Conservation (phyloP, 176 grass and related monocot genomes). For the Miscanthus lutarioriparius region DNA sequence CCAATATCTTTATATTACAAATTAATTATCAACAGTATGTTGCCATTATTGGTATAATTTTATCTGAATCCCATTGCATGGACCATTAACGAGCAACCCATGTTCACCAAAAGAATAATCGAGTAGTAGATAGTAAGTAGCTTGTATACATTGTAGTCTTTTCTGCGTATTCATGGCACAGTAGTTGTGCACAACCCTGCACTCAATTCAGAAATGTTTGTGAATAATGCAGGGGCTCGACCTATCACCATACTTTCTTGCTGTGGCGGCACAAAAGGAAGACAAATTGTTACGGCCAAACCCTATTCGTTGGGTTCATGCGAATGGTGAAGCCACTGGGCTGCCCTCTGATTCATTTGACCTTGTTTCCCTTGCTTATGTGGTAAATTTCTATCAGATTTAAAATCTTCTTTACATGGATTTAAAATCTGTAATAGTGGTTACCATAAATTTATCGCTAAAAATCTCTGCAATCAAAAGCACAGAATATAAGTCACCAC, state of each 20-base stretch:
- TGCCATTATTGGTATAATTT: background rate
- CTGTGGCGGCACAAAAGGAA: constrained; percentile 51
- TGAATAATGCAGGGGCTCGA: background rate
- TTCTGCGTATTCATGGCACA: background rate
- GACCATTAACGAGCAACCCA: background rate
- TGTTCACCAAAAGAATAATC: background rate
- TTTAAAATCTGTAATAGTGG: background rate
- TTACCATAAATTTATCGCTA: background rate
- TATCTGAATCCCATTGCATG: background rate
- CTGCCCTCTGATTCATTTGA: constrained; percentile 74
- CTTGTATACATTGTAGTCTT: background rate
- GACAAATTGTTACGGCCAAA: background rate
- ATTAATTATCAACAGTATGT: background rate
- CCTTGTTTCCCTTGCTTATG: constrained; percentile 60
- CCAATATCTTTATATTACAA: background rate
- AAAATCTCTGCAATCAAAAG: background rate
- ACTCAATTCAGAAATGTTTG: background rate
- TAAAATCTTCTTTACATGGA: background rate
- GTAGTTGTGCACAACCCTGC: background rate
- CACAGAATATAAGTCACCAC: background rate
- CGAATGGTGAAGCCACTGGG: constrained; percentile 66
- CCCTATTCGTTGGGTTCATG: constrained; percentile 60
- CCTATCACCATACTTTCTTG: constrained; percentile 48
- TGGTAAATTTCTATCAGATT: background rate
- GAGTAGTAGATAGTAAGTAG: background rate